phyloP scores from a whole-genome alignment of 768 basidiomycete genomes.

The Rhodocollybia butyracea region DNA sequence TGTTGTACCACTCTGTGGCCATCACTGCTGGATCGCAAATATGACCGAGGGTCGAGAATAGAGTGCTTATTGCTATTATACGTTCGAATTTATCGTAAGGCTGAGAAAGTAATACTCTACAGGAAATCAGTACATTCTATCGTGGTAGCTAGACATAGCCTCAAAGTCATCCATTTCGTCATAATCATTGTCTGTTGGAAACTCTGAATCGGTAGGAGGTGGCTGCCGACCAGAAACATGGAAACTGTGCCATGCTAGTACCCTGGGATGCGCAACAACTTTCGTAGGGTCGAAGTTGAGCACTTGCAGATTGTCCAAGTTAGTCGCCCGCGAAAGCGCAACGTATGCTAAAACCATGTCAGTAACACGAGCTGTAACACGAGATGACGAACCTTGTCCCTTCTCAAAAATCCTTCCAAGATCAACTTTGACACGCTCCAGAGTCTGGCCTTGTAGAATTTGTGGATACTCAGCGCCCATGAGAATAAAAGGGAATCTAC shows the following conservation, averaged over 20 bases:
- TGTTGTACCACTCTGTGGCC: slow-evolving; percentile 73
- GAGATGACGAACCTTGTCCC: slow-evolving; percentile 55
- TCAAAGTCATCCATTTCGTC: slow-evolving; percentile 40
- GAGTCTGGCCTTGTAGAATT: slow-evolving; percentile 89
- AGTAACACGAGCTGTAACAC: not conserved
- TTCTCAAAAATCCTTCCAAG: slow-evolving; percentile 74
- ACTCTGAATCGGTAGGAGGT: slow-evolving; percentile 3
- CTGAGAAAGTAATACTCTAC: too few species aligned
- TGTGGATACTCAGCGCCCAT: slow-evolving; percentile 87
- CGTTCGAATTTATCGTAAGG: too few species aligned
- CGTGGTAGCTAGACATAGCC: slow-evolving; percentile 29
- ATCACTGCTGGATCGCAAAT: slow-evolving; percentile 59
- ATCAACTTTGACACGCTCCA: slow-evolving; percentile 81
- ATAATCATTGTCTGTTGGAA: slow-evolving; percentile 20
- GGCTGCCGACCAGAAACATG: slow-evolving; percentile 5
- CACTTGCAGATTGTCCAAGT: slow-evolving; percentile 62
- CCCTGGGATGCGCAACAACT: slow-evolving; percentile 61
- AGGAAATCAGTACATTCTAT: not conserved
- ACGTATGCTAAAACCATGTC: slow-evolving; percentile 50
- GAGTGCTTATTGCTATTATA: not conserved
- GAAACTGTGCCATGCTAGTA: slow-evolving; percentile 48
- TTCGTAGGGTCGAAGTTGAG: slow-evolving; percentile 57
- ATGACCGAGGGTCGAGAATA: not conserved
- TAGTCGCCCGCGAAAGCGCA: slow-evolving; percentile 70
- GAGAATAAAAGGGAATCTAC: slow-evolving; percentile 67